Base-by-base conservation (phyloP, 208 protist genomes). In the Trypanosomatidae sp. region DNA sequence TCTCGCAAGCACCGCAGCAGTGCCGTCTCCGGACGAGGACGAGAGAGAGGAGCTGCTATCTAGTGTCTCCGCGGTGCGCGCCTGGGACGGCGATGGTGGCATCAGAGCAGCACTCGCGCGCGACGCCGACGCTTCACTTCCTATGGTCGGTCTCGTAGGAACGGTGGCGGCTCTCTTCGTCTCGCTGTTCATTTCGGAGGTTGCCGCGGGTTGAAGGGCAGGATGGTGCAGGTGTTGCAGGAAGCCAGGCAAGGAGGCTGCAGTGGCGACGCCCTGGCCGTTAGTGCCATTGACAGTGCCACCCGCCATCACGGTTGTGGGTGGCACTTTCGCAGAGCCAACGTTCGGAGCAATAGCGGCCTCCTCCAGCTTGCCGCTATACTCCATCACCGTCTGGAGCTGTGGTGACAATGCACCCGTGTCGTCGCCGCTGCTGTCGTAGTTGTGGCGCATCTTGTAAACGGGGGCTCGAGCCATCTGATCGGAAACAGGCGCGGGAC, bases 51-150 rank as follows among this genome's bases (percentile, higher is more conserved):
- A 28, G 7, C 30, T 69, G 47, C 25, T 19, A 41, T 43, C 47
- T n/a, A 22, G 30, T 13, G 25, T 15, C 33, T 10, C 7, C 49
- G 66, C 33, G 25, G 33, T 66, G 8, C 76, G 70, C 19, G 69
- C 70, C 71, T 76, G 71, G 58, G 76, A 75, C 66, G 76, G 76
- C 15, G 69, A 80, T 10, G 76, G 76, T 4, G 76, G 76, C 76
- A 80, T 80, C 47, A 80, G 56, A 1, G 73, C 30, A 3, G 44
- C 70, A 28, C 70, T 76, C 0, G 69, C 33, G 2, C 76, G 70
- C 8, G 65, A 73, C 7, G 62, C 55, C 3, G 70, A 76, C 69
- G 69, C 46, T 13, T 68, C 76, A 13, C 66, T 17, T 30, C 13
- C 56, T 39, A 49, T 73, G 22, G 70, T 64, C 22, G 22, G 8